Evolutionary conservation across 208 protist species (phyloP), one percentile per base, ranked within the genome.

Genomic region (Wallacemonas rigidus): DNA sequence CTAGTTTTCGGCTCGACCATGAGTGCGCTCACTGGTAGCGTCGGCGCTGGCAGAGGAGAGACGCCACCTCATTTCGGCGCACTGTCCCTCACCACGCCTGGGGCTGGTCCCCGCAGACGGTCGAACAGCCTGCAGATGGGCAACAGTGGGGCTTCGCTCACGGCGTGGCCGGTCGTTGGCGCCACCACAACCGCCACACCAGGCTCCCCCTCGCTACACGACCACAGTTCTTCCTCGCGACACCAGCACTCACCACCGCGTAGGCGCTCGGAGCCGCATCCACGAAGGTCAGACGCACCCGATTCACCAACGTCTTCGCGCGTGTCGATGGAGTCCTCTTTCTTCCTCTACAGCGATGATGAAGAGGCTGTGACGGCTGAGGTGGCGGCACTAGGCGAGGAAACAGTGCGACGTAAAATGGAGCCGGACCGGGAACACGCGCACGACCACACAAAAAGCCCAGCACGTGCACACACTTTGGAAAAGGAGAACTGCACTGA

Each of bases 261-360:
- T 26, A 26, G 26, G 26, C 26, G 26, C 26, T 26, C 26, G 26
- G 26, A 26, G 26, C 26, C 26, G 26, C 26, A 26, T 26, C 26
- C 26, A 26, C 26, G 26, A 26, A 26, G 8, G 45, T 6, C 8
- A 50, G 45, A 6, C 14, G 14, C 60, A 36, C 60, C 60, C 11
- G 15, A 3, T n/a, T 65, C 60, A 11, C 38, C 43, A 6, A 65
- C 40, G 14, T 8, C 12, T 4, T 65, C 60, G 60, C 36, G 38
- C 60, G 41, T 17, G n/a, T 65, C 60, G 4, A 15, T 8, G n/a
- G 43, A 45, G 9, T 65, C 60, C 9, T 65, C 60, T 14, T 65
- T 65, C 43, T 65, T 65, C 43, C 43, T 65, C 12, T 50, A 51
- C 15, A 65, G 60, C 60, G 60, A 65, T 8, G 60, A 65, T 26